Evolutionary conservation across 1,139 yeast species (phyloP), one percentile per base, ranked within the genome.

Genomic region (Blastobotrys ciferrii): DNA sequence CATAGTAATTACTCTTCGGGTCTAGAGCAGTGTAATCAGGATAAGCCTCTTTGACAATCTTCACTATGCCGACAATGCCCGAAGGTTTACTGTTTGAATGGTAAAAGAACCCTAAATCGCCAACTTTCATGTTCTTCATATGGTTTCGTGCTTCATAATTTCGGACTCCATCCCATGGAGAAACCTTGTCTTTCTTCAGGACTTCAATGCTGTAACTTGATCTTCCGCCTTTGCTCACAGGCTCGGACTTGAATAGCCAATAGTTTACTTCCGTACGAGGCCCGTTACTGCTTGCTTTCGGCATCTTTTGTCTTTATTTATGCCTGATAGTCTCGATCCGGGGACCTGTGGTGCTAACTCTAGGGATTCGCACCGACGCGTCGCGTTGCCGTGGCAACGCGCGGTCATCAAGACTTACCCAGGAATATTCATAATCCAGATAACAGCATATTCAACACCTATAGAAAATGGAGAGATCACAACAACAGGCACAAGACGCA

Each of bases 111-210:
- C 75, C 73, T 6, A 68, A 45, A 48, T 78, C 82, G 12, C 72
- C 76, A 35, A 56, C 53, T 15, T 61, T 53, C 82, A 78, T 78
- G 42, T 66, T 63, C 20, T 69, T 56, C 73, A 78, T 70, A 50
- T 72, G 70, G 53, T 77, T 78, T 50, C 74, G 67, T 1, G 82
- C 82, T 58, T 77, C 82, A 50, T 73, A 71, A 58, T 78, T 78
- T 43, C 83, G 66, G 4, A 78, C 82, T 1, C 83, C 82, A 51
- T 76, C 79, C 82, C 82, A 78, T 15, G 75, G 69, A 37, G 76
- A 76, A 11, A 45, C 52, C 2, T 62, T 66, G 17, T 68, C 70
- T 7, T 62, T 55, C 17, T 70, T 59, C n/a, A 78, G 61, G 37
- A 73, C 77, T 13, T 66, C 66, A 7, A 78, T 64, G 14, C 79